Conservation (phyloP, 208 protist genomes). For the Leishmania guyanensis region DNA sequence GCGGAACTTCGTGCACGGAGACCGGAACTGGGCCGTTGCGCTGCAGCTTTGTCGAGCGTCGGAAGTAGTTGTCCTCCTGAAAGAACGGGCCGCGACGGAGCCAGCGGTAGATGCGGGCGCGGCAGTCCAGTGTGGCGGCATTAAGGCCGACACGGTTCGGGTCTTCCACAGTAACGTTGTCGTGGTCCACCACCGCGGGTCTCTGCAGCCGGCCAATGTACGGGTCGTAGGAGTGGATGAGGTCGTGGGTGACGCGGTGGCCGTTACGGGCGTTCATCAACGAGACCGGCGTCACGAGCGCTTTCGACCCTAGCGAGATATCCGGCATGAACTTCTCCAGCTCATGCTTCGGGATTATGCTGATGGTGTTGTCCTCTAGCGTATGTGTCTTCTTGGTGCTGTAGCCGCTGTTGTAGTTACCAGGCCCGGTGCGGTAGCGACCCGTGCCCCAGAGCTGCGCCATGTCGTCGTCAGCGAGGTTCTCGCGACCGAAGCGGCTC, state of each 20-base stretch:
- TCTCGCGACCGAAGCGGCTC: constrained; percentile 83
- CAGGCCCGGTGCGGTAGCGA: constrained; percentile 77
- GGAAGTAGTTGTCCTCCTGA: constrained; percentile 90
- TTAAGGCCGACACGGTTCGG: constrained; percentile 88
- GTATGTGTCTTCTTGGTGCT: constrained; percentile 81
- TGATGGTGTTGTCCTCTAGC: constrained; percentile 77
- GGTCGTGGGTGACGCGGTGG: constrained; percentile 90
- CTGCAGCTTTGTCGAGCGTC: constrained; percentile 60
- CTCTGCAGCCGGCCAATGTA: constrained; percentile 80
- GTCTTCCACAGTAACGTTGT: constrained; percentile 85
- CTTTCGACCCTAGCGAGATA: constrained; percentile 84
- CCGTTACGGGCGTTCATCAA: constrained; percentile 89
- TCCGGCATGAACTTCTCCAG: constrained; percentile 92
- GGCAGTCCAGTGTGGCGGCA: constrained; percentile 86
- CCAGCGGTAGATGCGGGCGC: constrained; percentile 90
- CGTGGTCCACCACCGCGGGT: constrained; percentile 83
- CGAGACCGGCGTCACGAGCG: constrained; percentile 88
- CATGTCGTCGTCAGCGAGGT: constrained; percentile 78
- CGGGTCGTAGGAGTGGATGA: constrained; percentile 90
- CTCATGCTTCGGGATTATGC: constrained; percentile 89
- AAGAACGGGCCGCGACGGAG: constrained; percentile 89
- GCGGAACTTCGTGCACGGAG: constrained; percentile 63
- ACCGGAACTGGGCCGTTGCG: constrained; percentile 56
- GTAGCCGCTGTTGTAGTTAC: constrained; percentile 92
- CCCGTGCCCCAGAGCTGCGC: constrained; percentile 72